Percentiles rank a stretch among this genome's conserved stretches.
Evolutionary conservation across 352 stramenopile species (phyloP).

Genomic region (Phytophthora sansomeana): DNA sequence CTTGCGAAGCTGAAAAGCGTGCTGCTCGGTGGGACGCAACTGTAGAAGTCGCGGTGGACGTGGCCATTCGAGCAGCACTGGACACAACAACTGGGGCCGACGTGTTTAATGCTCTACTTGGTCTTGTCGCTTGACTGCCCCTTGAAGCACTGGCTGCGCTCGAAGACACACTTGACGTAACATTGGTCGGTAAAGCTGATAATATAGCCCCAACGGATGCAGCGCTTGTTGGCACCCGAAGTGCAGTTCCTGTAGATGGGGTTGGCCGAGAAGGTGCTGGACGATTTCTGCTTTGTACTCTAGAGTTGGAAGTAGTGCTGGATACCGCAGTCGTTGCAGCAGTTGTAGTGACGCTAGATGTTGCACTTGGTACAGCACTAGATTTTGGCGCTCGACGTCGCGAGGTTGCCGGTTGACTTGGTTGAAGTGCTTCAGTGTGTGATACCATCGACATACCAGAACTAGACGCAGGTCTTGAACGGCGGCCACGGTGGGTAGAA

Average conservation of each 20-base stretch:
- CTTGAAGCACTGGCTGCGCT: neutral
- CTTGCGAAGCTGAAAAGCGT: constrained; percentile 22
- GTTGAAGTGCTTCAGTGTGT: neutral
- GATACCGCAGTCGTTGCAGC: constrained; percentile 8
- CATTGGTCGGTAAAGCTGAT: neutral
- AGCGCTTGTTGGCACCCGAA: constrained; percentile 3
- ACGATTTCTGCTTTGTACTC: neutral
- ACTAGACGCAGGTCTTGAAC: constrained; percentile 8
- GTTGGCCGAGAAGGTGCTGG: neutral
- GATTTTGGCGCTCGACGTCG: constrained; percentile 6
- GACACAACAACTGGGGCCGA: neutral
- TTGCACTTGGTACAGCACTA: constrained; percentile 3
- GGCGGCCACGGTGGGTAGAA: constrained; percentile 8
- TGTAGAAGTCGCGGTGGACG: neutral
- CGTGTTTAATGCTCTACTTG: neutral
- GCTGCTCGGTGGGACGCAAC: neutral
- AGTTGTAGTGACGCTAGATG: neutral
- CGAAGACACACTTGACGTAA: neutral
- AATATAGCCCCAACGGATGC: neutral
- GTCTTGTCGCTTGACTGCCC: constrained; percentile 3
- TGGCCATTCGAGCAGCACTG: neutral
- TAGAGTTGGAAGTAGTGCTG: neutral
- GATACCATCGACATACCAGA: neutral
- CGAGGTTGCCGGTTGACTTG: neutral
- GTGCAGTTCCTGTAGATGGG: constrained; percentile 1